These are phyloP conservation scores for Lipomyces japonicus DNA, from an alignment of 805 yeast species.

Conservation along the genomic window DNA sequence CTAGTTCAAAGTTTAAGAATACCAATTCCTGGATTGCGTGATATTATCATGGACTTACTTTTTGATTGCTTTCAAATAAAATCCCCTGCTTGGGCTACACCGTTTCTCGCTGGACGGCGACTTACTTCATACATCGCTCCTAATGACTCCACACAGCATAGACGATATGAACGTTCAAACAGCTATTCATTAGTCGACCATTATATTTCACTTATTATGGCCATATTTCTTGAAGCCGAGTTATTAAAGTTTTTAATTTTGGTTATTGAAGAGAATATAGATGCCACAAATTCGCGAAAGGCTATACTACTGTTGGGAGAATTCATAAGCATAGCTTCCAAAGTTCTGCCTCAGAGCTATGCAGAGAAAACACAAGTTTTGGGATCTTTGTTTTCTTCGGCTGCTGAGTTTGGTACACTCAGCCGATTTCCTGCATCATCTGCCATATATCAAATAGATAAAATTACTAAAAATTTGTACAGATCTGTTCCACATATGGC, in stretches of 20 bases:
- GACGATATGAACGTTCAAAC: background rate
- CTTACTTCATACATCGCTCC: conserved; percentile 11
- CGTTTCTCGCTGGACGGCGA: conserved; percentile 36
- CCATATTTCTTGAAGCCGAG: conserved; percentile 45
- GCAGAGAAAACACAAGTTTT: conserved; percentile 32
- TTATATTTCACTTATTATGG: conserved; percentile 58
- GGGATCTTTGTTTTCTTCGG: conserved; percentile 31
- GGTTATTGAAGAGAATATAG: conserved; percentile 32
- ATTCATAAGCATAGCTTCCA: conserved; percentile 51
- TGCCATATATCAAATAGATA: conserved; percentile 50
- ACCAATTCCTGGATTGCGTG: conserved; percentile 50
- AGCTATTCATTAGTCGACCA: conserved; percentile 46
- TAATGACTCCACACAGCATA: no score
- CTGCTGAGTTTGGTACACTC: conserved; percentile 26
- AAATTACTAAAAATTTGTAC: conserved; percentile 34
- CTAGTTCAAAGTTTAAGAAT: conserved; percentile 60
- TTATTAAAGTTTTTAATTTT: conserved; percentile 11
- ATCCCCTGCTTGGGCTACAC: conserved; percentile 51
- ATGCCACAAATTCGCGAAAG: conserved; percentile 50
- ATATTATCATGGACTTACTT: conserved; percentile 65
- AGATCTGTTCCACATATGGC: conserved; percentile 15
- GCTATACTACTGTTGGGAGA: conserved; percentile 65
- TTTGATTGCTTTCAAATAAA: conserved; percentile 62
- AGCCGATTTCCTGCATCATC: conserved; percentile 37
- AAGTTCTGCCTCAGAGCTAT: conserved; percentile 51